Evolutionary conservation across 306 rosid genomes (phyloP).

Genomic region (Malus fusca): DNA sequence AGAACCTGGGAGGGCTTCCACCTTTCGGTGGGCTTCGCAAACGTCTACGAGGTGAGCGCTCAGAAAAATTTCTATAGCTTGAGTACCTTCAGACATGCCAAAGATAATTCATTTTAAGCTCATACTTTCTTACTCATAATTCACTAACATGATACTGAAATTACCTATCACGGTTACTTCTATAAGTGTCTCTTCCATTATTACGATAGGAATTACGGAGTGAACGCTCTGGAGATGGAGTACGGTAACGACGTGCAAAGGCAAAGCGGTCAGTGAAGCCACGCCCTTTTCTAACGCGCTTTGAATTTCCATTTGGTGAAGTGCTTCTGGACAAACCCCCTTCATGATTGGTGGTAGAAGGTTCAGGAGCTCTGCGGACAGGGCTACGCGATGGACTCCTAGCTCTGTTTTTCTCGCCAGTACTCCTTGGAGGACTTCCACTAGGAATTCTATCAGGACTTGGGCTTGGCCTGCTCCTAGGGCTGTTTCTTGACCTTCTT

Average conservation of each 20-base stretch:
- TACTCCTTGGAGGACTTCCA: slow-evolving; percentile 31
- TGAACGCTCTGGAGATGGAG: slow-evolving; percentile 82
- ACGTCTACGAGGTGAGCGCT: slow-evolving; percentile 57
- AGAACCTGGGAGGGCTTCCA: slow-evolving; percentile 70
- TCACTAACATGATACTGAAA: slow-evolving; percentile 7
- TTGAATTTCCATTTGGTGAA: slow-evolving; percentile 71
- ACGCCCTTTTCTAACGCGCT: slow-evolving; percentile 92
- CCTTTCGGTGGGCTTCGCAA: slow-evolving; percentile 63
- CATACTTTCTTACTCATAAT: background rate
- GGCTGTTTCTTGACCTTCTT: slow-evolving; percentile 25
- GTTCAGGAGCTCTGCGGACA: slow-evolving; percentile 36
- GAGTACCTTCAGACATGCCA: slow-evolving; percentile 47
- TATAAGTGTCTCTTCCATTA: slow-evolving; percentile 49
- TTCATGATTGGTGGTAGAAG: slow-evolving; percentile 36
- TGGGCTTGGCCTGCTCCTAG: slow-evolving; percentile 20
- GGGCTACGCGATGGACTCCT: slow-evolving; percentile 37
- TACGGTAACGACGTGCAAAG: slow-evolving; percentile 82
- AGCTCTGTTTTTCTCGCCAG: slow-evolving; percentile 32
- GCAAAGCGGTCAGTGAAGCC: slow-evolving; percentile 91
- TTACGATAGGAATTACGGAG: slow-evolving; percentile 32
- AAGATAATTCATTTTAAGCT: slow-evolving; percentile 12
- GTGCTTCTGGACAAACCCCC: slow-evolving; percentile 59
- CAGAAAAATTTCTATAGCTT: slow-evolving; percentile 54
- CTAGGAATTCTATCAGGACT: slow-evolving; percentile 38
- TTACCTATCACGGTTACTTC: slow-evolving; percentile 72